phyloP scores from a whole-genome alignment of 1,284 basidiomycete species.

The Phenoliferia sp. region DNA sequence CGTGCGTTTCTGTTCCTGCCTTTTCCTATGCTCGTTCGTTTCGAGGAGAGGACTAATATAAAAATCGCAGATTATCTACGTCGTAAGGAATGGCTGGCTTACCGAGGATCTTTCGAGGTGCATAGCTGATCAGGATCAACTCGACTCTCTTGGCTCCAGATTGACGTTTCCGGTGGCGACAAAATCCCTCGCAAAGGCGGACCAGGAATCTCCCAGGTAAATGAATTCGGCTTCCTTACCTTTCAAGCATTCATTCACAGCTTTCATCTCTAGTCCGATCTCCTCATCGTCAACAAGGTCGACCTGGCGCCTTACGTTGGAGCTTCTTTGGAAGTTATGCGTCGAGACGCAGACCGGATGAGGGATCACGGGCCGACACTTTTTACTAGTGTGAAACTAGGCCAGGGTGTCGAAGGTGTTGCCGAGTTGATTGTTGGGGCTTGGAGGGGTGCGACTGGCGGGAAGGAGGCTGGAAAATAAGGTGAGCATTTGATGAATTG shows the following conservation, averaged over 20 bases:
- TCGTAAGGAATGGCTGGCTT: too few relatives aligned
- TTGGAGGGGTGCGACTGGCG: slow-evolving; percentile 55
- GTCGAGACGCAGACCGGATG: slow-evolving; percentile 86
- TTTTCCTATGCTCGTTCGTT: background rate
- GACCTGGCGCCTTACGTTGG: slow-evolving; percentile 90
- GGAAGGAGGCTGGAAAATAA: background rate
- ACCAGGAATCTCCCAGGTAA: slow-evolving; percentile 75
- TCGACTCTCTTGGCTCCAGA: too few relatives aligned
- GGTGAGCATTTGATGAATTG: background rate
- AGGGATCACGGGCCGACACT: slow-evolving; percentile 89
- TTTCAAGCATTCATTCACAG: background rate
- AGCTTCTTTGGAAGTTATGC: slow-evolving; percentile 92
- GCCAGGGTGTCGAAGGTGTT: slow-evolving; percentile 75
- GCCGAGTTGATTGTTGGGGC: slow-evolving; percentile 77
- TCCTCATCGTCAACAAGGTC: slow-evolving; percentile 92
- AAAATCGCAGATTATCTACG: slow-evolving; percentile 29
- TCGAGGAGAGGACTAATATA: too few relatives aligned
- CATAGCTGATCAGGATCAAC: too few relatives aligned
- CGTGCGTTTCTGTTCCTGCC: slow-evolving; percentile 63
- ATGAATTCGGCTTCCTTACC: background rate
- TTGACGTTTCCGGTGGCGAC: slow-evolving; percentile 76
- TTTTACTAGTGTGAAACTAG: slow-evolving; percentile 80
- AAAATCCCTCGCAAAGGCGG: slow-evolving; percentile 96
- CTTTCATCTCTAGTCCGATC: slow-evolving; percentile 61
- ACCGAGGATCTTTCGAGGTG: too few relatives aligned